Evolutionary conservation across 805 yeast species (phyloP), one percentile per base, ranked within the genome.

Genomic region (Starmerella apis): DNA sequence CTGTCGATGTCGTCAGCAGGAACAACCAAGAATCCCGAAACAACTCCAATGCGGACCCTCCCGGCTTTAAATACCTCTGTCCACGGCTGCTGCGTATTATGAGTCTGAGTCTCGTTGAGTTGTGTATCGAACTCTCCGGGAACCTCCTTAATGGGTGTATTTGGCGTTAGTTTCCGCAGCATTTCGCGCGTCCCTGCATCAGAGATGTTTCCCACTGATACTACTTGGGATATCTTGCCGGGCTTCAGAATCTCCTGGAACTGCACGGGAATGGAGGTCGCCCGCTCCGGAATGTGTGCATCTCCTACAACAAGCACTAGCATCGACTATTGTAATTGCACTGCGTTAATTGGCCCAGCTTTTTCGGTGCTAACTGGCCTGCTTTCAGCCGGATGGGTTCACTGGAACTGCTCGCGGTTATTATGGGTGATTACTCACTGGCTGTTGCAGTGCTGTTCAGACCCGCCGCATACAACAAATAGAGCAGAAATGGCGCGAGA

Each of bases 1-100:
- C 94, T 80, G 59, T 88, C 77, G 3, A 96, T 94, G 61, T 92
- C 97, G 42, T 79, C 79, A 52, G 79, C 78, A 1, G 98, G 97
- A 8, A 88, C 81, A 1, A 87, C 71, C 24, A 82, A 81, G 64
- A 80, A 81, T 5, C 96, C 96, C 59, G 85, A 81, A 13, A 90
- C 79, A 56, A 88, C 75, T 2, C 97, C 97, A 44, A 90, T 79
- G 48, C 80, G 77, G 51, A 90, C 74, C 51, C 75, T 74, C 23
- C 86, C 96, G 49, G 75, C 80, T 13, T 73, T 73, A 33, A 86
- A 77, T 3, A 82, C 79, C 23, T 78, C 69, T 39, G 81, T 76
- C 35, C 80, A 66, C 13, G 92, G 94, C 42, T 82, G 63, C 4
- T 42, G 43, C 8, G 41, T 13, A 46, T 65, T 62, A 11, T 8